Conservation (phyloP, 2,329 filamentous ascomycete genomes). For the Cladobotryum protrusum region DNA sequence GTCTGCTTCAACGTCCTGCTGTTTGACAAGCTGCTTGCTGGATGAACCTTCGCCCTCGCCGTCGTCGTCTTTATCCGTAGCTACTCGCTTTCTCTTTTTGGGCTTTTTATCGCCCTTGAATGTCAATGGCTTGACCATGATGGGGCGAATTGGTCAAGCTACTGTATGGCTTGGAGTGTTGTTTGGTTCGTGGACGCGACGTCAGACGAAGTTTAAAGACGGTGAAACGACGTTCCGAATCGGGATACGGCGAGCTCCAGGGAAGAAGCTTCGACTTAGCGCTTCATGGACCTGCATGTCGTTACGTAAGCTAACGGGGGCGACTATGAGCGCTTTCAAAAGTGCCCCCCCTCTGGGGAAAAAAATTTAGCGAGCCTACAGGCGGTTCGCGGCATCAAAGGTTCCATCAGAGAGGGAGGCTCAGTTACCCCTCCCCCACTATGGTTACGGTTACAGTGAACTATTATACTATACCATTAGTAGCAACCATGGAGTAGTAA, state of each 20-base stretch:
- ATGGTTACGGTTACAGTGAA: too few relatives aligned
- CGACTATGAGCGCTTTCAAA: too few relatives aligned
- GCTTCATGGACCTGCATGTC: neutral
- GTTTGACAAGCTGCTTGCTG: constrained; percentile 3
- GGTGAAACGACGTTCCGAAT: neutral
- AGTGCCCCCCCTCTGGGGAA: too few relatives aligned
- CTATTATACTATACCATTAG: too few relatives aligned
- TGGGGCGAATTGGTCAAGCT: constrained; percentile 14
- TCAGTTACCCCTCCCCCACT: too few relatives aligned
- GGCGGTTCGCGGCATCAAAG: too few relatives aligned
- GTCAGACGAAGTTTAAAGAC: neutral
- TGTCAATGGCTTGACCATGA: constrained; percentile 80
- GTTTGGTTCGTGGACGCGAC: neutral
- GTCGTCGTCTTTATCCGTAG: constrained; percentile 42
- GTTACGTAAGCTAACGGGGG: constrained; percentile 20
- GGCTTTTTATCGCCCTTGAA: constrained; percentile 98
- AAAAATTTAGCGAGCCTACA: neutral
- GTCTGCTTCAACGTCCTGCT: constrained; percentile 12
- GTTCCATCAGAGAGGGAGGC: too few relatives aligned
- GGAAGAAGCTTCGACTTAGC: neutral
- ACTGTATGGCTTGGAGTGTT: constrained; percentile 7
- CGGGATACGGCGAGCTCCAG: constrained; percentile 31
- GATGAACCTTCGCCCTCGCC: constrained; percentile 18
- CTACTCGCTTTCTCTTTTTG: constrained; percentile 80
- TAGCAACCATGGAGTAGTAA: too few relatives aligned